Percentiles rank a stretch among this genome's conserved stretches.
These are phyloP conservation scores for Backusella circina DNA, from an alignment of 192 early-diverging fungal genomes.

Conservation along the genomic window DNA sequence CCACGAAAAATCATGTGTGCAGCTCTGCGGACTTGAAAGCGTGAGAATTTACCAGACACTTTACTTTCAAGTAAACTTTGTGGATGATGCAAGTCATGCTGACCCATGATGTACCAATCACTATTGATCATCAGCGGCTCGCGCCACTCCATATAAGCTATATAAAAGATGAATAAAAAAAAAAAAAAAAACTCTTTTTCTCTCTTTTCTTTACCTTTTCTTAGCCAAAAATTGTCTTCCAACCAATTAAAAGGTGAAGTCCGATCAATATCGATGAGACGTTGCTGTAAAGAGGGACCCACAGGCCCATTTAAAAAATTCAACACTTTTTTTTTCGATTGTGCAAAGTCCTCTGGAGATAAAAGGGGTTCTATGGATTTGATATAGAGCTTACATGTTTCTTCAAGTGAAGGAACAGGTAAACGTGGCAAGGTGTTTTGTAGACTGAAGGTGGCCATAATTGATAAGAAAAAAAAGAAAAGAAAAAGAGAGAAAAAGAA, in stretches of 20 bases:
- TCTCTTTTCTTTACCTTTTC: slow-evolving; percentile 16
- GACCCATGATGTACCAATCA: slow-evolving; percentile 80
- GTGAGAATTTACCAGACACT: slow-evolving; percentile 52
- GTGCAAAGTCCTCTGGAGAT: slow-evolving; percentile 39
- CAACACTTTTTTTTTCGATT: slow-evolving; percentile 39
- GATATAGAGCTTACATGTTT: slow-evolving; percentile 54
- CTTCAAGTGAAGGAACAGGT: slow-evolving; percentile 61
- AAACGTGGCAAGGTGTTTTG: slow-evolving; percentile 52
- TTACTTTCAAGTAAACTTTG: slow-evolving; percentile 30
- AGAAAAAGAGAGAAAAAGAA: background rate
- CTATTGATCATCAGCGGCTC: slow-evolving; percentile 81
- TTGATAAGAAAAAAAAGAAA: background rate
- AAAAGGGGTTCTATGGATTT: slow-evolving; percentile 56
- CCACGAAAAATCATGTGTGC: slow-evolving; percentile 63
- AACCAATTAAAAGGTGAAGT: slow-evolving; percentile 65
- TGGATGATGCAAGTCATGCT: slow-evolving; percentile 59
- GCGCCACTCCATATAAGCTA: slow-evolving; percentile 80
- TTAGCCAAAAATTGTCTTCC: slow-evolving; percentile 64
- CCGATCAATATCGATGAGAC: slow-evolving; percentile 57
- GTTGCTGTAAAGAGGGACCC: slow-evolving; percentile 53
- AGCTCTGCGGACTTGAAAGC: slow-evolving; percentile 78
- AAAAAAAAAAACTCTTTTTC: background rate
- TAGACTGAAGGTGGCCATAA: slow-evolving; percentile 34
- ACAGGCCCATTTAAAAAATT: slow-evolving; percentile 39
- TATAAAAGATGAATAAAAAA: background rate